Percentiles rank a stretch among this genome's conserved stretches.
phyloP scores from a whole-genome alignment of 1,284 basidiomycete species.

The Trametes pubescens region DNA sequence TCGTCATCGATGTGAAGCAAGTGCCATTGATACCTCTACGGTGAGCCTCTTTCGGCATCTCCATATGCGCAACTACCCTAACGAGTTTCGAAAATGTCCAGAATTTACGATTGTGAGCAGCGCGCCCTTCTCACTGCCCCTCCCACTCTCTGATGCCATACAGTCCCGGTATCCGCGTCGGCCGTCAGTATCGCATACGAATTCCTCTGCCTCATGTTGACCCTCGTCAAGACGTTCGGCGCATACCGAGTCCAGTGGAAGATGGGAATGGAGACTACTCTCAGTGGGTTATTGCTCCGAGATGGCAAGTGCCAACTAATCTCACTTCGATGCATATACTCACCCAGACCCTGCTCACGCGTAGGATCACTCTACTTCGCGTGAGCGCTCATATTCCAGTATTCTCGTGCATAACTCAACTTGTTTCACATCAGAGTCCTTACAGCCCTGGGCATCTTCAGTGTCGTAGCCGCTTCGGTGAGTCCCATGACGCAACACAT shows the following conservation, averaged over 20 bases:
- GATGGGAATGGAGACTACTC: neutral
- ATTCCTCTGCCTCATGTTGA: constrained; percentile 5
- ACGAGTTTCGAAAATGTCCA: neutral
- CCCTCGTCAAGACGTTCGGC: neutral
- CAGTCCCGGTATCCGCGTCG: constrained; percentile 5
- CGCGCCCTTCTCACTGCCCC: neutral
- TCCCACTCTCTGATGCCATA: neutral
- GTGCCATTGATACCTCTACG: neutral
- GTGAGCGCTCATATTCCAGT: neutral
- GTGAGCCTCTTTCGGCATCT: neutral
- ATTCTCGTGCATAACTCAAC: neutral
- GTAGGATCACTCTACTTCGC: constrained; percentile 6
- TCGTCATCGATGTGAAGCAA: neutral
- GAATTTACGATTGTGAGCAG: neutral
- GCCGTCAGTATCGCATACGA: constrained; percentile 11
- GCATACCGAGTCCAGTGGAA: neutral
- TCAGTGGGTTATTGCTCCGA: neutral
- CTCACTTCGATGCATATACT: neutral
- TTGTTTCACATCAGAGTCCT: neutral
- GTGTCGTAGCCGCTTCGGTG: constrained; percentile 3
- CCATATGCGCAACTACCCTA: neutral
- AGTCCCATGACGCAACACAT: neutral
- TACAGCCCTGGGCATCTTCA: constrained; percentile 5
- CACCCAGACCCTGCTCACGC: neutral
- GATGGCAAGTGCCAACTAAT: neutral